These are phyloP conservation scores for Cercophora samala DNA, from an alignment of 495 filamentous ascomycete genomes.

Conservation along the genomic window DNA sequence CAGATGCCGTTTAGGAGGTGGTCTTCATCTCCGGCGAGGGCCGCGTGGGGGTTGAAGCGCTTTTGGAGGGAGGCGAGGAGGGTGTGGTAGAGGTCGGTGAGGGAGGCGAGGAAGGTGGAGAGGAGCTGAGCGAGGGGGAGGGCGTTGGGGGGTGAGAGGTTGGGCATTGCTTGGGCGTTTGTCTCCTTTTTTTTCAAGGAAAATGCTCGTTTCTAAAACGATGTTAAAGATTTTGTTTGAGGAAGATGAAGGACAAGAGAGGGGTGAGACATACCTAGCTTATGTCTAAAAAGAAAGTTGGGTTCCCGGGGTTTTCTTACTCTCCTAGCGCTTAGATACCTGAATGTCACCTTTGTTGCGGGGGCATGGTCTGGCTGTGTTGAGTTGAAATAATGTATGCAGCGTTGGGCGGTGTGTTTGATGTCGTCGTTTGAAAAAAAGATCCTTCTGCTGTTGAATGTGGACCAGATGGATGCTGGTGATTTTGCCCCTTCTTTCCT, in stretches of 20 bases:
- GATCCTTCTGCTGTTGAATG: not conserved
- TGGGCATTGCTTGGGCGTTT: not conserved
- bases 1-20: conserved; percentile 45
- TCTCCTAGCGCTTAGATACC: not conserved
- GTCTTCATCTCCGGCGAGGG: conserved; percentile 36
- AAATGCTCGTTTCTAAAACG: not conserved
- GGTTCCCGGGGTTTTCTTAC: not conserved
- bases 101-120: not conserved
- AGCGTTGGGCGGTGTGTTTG: not conserved
- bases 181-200: not conserved
- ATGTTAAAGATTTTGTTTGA: not conserved
- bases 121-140: not conserved
- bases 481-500: not conserved
- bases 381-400: not conserved
- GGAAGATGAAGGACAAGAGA: not conserved
- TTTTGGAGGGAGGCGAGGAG: not conserved
- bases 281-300: not conserved
- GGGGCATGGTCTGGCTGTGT: not conserved
- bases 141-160: conserved; percentile 1
- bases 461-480: not conserved
- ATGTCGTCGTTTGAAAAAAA: not conserved
- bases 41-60: conserved; percentile 26
- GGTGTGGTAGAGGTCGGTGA: not conserved
- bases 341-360: not conserved
- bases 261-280: not conserved